Evolutionary conservation across 106 monocot genomes (phyloP), one percentile per base, ranked within the genome.

Genomic region (Platanthera guangdongensis): DNA sequence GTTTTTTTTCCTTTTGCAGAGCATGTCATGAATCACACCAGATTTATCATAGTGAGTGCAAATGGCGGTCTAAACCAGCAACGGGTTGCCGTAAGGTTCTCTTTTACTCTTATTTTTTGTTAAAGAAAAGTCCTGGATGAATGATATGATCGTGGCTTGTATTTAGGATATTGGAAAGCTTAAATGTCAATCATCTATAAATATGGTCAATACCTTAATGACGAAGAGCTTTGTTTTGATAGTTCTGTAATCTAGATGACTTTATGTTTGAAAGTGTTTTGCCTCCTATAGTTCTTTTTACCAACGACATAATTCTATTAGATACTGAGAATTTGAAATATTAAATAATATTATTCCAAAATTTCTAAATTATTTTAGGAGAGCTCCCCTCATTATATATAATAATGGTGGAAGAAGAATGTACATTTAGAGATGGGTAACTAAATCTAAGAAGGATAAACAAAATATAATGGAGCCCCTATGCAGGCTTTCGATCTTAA

Each of bases 1-100:
- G 49, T 28, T 78, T 52, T 18, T 68, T 84, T 68, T 21, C 72
- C 87, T 68, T 84, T 67, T 21, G 74, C 87, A 92, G 92, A 74
- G 45, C 77, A 80, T 74, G 68, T 11, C 15, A 75, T 21, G 52
- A 84, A 83, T n/a, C 30, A 72, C 52, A 86, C 73, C 67, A 92
- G 95, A 2, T 95, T 72, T 77, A 87, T 92, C 74, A 64, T 88
- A 75, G 84, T 95, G 47, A 95, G 92, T 54, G 92, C 95, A 74
- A 92, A 92, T 86, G 95, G 95, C 46, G 95, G 95, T 59, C 78
- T 95, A 68, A 95, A 95, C 68, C 95, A 95, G 75, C 95, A 95
- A 80, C 83, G 95, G 57, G 95, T 95, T 81, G 95, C 95, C 81
- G 95, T 95, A 86, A 90, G 87, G 19, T 49, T 70, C 47, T 48